A percentile compares a stretch with the other conserved stretches of the same genome.
Conservation (phyloP, 495 filamentous ascomycete species). For the Penicillium cataractarum region DNA sequence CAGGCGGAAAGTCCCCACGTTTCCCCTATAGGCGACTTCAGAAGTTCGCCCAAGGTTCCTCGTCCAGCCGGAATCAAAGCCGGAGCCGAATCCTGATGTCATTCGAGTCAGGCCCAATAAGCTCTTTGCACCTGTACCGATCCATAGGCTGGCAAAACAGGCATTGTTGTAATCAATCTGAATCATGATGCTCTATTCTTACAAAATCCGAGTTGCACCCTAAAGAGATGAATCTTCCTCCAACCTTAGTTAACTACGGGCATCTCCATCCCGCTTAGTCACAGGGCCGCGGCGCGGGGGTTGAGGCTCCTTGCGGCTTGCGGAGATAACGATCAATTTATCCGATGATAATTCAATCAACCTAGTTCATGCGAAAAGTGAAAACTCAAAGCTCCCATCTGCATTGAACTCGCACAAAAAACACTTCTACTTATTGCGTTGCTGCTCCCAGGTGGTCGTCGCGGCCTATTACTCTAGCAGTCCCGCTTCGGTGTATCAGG, state of each 20-base stretch:
- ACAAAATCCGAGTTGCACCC: too few relatives aligned
- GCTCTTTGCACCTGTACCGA: too few relatives aligned
- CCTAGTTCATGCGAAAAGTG: background rate
- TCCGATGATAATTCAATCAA: background rate
- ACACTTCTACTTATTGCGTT: background rate
- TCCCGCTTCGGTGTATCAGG: background rate
- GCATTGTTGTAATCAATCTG: too few relatives aligned
- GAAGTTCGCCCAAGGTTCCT: background rate
- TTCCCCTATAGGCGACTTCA: background rate
- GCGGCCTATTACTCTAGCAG: background rate
- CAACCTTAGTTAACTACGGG: too few relatives aligned
- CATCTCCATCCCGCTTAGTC: background rate
- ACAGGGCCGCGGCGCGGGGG: background rate
- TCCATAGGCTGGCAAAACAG: too few relatives aligned
- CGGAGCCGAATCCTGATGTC: background rate
- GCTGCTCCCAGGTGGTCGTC: background rate
- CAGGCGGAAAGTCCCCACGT: background rate
- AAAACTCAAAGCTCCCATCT: background rate
- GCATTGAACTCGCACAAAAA: background rate
- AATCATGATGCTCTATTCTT: too few relatives aligned
- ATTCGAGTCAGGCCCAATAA: background rate
- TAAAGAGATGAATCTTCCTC: too few relatives aligned
- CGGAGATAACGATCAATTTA: background rate
- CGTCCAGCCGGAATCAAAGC: background rate
- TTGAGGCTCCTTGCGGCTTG: background rate